phyloP scores from a whole-genome alignment of 164 flowering plant species.

The Macadamia tetraphylla region DNA sequence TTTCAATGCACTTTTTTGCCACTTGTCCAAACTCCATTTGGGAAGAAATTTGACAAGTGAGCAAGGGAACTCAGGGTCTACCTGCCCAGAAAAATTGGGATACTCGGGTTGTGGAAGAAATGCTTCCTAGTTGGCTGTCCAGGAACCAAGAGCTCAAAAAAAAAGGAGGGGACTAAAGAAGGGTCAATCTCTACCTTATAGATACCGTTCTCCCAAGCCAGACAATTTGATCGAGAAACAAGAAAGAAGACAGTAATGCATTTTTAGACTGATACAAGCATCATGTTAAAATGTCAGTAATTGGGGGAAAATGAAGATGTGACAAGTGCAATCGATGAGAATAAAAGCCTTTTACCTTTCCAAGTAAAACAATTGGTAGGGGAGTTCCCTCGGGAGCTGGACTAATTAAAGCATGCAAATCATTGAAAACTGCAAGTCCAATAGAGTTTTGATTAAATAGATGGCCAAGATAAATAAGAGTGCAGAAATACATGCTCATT shows the following conservation, averaged over 20 bases:
- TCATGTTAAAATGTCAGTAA: background rate
- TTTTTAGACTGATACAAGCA: constrained; percentile 75
- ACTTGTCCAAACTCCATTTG: too few relatives aligned
- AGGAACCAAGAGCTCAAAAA: too few relatives aligned
- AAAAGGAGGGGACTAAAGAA: background rate
- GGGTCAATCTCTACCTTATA: constrained; percentile 54
- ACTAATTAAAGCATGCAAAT: constrained; percentile 85
- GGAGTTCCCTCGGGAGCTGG: constrained; percentile 91
- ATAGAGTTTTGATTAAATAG: background rate
- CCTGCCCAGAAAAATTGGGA: too few relatives aligned
- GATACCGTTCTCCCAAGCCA: constrained; percentile 97
- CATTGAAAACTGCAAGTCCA: constrained; percentile 85
- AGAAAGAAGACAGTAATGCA: constrained; percentile 86
- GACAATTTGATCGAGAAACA: constrained; percentile 94
- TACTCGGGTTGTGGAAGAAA: too few relatives aligned
- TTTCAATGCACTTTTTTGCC: too few relatives aligned
- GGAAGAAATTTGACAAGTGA: too few relatives aligned
- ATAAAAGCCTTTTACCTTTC: constrained; percentile 54
- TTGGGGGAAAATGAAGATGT: background rate
- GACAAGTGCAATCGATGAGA: constrained; percentile 3
- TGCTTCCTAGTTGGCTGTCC: too few relatives aligned
- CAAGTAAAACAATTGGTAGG: constrained; percentile 76
- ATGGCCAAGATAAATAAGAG: background rate
- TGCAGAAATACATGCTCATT: background rate
- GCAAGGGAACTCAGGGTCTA: too few relatives aligned